Conservation (phyloP, 305 asterid species). For the Salvia sclarea region DNA sequence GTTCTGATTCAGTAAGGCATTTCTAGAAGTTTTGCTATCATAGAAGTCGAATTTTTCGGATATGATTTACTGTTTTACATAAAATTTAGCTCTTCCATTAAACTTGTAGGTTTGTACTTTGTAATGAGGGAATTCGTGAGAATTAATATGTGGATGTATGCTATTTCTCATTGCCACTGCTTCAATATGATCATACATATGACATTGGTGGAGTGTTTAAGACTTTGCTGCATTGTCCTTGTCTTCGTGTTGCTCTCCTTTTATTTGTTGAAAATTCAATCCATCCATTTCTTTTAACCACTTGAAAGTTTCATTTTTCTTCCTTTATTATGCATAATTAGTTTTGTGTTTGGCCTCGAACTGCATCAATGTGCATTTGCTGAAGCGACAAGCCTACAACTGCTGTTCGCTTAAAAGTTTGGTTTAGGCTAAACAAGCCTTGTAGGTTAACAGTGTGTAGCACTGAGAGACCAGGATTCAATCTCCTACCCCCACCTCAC, state of each 20-base stretch:
- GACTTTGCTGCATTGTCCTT: not conserved
- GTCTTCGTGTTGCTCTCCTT: not conserved
- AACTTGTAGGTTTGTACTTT: not conserved
- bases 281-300: no score
- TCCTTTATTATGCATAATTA: not conserved
- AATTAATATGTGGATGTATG: not conserved
- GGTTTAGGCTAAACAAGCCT: not conserved
- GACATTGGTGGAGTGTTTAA: not conserved
- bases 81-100: not conserved
- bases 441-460: no score
- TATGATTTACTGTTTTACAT: not conserved
- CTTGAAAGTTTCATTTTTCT: not conserved
- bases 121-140: not conserved
- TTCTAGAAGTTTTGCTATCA: no score
- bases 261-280: no score
- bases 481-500: not conserved
- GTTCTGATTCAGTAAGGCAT: not conserved
- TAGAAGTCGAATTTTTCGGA: not conserved
- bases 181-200: not conserved
- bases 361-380: no score
- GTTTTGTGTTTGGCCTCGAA: not conserved
- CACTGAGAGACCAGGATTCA: not conserved
- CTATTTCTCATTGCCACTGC: not conserved
- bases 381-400: slow-evolving; percentile 1
- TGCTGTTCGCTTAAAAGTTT: not conserved